These are phyloP conservation scores for Closterium sp. DNA, from an alignment of 139 green algal genomes.

Conservation along the genomic window DNA sequence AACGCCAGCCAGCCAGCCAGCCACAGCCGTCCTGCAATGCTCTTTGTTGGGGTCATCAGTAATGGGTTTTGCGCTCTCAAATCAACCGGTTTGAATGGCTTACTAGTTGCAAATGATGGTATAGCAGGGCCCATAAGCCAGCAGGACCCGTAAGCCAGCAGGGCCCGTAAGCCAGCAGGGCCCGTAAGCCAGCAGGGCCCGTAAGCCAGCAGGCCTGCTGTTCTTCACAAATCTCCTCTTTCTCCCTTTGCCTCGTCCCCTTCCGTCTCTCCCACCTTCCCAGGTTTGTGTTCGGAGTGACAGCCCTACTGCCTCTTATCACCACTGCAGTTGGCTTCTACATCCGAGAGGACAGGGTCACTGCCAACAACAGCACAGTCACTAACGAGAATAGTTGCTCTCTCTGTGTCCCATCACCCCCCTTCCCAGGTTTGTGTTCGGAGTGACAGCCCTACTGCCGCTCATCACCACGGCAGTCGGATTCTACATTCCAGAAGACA, in stretches of 20 bases:
- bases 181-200: too few species aligned
- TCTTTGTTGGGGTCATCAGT: too few species aligned
- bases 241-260: too few species aligned
- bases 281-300: conserved; percentile 70
- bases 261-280: too few species aligned
- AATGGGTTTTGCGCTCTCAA: too few species aligned
- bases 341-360: conserved; percentile 59
- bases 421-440: conserved; percentile 64
- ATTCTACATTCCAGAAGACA: conserved; percentile 56
- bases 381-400: too few species aligned
- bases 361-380: too few species aligned
- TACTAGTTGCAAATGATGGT: neutral
- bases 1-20: too few species aligned
- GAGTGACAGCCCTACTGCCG: conserved; percentile 67
- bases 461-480: conserved; percentile 65
- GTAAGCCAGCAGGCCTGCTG: neutral
- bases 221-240: too few species aligned
- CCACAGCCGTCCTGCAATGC: too few species aligned
- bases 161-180: too few species aligned
- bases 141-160: too few species aligned
- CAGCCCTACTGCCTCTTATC: conserved; percentile 71
- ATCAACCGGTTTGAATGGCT: neutral
- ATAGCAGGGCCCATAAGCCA: neutral
- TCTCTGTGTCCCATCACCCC: neutral
- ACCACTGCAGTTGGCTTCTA: conserved; percentile 58